Conservation (phyloP, 345 rosid species). For the Arabidopsis thaliana region TAIR10.1 NC_003070.9:8977501-8978000, state of each 20-base stretch:
- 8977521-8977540: constrained; percentile 95
- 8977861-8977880: constrained; percentile 53
- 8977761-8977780: constrained; percentile 84
- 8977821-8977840: constrained; percentile 58
- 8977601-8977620: constrained; percentile 22
- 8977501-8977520: constrained; percentile 21
- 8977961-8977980: neutral
- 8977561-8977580: constrained; percentile 94
- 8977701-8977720: constrained; percentile 67
- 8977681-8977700: constrained; percentile 91
- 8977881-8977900: constrained; percentile 70
- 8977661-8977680: neutral
- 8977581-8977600: constrained; percentile 99
- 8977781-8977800: constrained; percentile 68
- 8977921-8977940: constrained; percentile 50
- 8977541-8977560: constrained; percentile 93
- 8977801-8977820: constrained; percentile 48
- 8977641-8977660: neutral
- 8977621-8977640: neutral
- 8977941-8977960: neutral
- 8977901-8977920: constrained; percentile 73
- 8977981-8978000: neutral
- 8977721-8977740: constrained; percentile 26
- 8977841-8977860: constrained; percentile 51
- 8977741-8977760: constrained; percentile 67